Evolutionary conservation across 306 rosid genomes (phyloP), one percentile per base, ranked within the genome.

Genomic region (Fagus sylvatica): DNA sequence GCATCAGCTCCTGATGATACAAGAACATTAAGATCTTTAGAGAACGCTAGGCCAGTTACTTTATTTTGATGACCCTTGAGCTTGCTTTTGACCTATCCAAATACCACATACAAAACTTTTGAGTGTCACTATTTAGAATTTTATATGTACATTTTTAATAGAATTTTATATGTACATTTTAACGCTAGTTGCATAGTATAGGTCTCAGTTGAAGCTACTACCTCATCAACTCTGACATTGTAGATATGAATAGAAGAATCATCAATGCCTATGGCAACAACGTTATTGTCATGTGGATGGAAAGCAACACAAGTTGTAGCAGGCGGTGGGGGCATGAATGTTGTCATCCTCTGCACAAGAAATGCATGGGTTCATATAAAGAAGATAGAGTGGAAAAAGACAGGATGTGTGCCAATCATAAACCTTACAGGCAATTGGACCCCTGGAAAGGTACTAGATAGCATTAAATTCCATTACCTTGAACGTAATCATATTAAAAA

Each of bases 1-100:
- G 98, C 91, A 84, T 95, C 98, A 4, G 98, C 98, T 78, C 98
- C 98, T 28, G 98, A 95, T 75, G 98, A 95, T 60, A 95, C 98
- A 78, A 95, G 98, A 79, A 95, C 92, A 84, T 92, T 95, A 65
- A 92, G 88, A 78, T 73, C 71, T 4, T 93, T 89, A 66, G 98
- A 95, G 76, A 95, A 95, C 64, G 98, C 98, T 57, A 95, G 96
- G 69, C 98, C 98, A 3, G 98, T 95, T 70, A 95, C 93, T 88
- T 97, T 95, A 87, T 93, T 95, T 84, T 91, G 96, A 89, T 95
- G 98, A 82, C 98, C 98, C 76, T 88, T 95, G 61, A 95, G 76
- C 90, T 89, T 89, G 78, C 93, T 92, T 86, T 88, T 95, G 77
- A 93, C 98, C 98, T 95, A 84, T 74, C 36, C 30, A 57, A 57